Base-by-base conservation (phyloP, 306 rosid species). In the Cicer judaicum region DNA sequence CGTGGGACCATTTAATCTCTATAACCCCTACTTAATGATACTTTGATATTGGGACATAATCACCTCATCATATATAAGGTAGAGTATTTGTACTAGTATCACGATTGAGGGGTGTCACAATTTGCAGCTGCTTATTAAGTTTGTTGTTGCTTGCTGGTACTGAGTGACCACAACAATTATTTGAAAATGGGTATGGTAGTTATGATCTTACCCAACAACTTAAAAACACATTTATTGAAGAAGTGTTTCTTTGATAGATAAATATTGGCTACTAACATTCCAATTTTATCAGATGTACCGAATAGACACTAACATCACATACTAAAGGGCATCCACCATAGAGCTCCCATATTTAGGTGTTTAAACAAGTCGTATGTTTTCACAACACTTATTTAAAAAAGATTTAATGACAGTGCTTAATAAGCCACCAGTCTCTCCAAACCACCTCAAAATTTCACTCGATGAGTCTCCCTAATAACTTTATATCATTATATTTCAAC, bases 21-120 rank as follows among this genome's bases (percentile, higher is more conserved):
- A n/a, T 18, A 50, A 24, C 36, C 21, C 7, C 18, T 54, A 40
- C 24, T 48, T 21, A 42, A 57, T 55, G 59, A 65, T 72, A 41
- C 47, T 29, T 3, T 55, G 66, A 65, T 77, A 16, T 34, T 47
- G 8, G 66, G 19, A 70, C 7, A 44, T 2, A 38, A 11, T 59
- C 47, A 14, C 59, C 59, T 76, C 65, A 76, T 67, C 82, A 15
- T 39, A 36, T 79, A 15, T 39, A 36, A 80, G 77, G n/a, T 59
- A 67, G 12, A 76, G 81, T 74, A 29, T 29, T 29, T 29, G 0
- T 29, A 29, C 34, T 68, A 74, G 73, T 42, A 42, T 56, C 64
- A 67, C 12, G 46, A 36, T 38, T 72, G 24, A 16, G 60, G 21
- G 10, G 36, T 13, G 11, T 67, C 68, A 55, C 52, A 67, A 65